These are phyloP conservation scores for Tremellales sp. DNA, from an alignment of 1,284 basidiomycete species.

Conservation along the genomic window DNA sequence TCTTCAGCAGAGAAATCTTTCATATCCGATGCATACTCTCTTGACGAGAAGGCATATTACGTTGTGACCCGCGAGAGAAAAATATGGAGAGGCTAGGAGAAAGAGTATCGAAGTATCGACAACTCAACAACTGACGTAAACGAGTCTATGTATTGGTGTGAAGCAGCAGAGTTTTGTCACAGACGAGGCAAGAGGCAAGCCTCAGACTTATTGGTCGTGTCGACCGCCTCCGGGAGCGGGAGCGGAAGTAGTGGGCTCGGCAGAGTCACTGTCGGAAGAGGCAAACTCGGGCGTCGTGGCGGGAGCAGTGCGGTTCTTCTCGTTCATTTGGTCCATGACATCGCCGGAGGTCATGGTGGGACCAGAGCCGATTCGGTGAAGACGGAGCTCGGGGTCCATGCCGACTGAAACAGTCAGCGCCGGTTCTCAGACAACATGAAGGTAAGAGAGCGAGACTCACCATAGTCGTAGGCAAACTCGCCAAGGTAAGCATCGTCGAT, in stretches of 20 bases:
- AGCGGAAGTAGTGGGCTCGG: not conserved
- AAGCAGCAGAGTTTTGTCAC: not conserved
- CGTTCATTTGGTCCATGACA: slow-evolving; percentile 12
- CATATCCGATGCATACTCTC: too few relatives aligned
- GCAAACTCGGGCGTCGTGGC: not conserved
- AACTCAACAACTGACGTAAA: not conserved
- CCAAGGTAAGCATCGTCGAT: slow-evolving; percentile 93
- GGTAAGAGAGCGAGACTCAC: too few relatives aligned
- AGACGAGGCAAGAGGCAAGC: not conserved
- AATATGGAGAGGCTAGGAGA: too few relatives aligned
- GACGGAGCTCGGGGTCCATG: slow-evolving; percentile 59
- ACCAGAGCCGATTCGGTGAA: slow-evolving; percentile 40
- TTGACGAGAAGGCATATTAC: too few relatives aligned
- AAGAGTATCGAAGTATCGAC: not conserved
- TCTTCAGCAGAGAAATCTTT: too few relatives aligned
- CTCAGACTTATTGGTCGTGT: slow-evolving; percentile 9
- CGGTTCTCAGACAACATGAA: too few relatives aligned
- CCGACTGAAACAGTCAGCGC: too few relatives aligned
- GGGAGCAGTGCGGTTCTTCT: not conserved
- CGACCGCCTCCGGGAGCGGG: slow-evolving; percentile 23
- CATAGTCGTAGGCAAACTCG: slow-evolving; percentile 90
- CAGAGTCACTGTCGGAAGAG: not conserved
- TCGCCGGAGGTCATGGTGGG: slow-evolving; percentile 21
- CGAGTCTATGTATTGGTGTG: not conserved
- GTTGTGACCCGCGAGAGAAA: too few relatives aligned